phyloP scores from a whole-genome alignment of 1,284 basidiomycete species.

The Ustilago tritici region DNA sequence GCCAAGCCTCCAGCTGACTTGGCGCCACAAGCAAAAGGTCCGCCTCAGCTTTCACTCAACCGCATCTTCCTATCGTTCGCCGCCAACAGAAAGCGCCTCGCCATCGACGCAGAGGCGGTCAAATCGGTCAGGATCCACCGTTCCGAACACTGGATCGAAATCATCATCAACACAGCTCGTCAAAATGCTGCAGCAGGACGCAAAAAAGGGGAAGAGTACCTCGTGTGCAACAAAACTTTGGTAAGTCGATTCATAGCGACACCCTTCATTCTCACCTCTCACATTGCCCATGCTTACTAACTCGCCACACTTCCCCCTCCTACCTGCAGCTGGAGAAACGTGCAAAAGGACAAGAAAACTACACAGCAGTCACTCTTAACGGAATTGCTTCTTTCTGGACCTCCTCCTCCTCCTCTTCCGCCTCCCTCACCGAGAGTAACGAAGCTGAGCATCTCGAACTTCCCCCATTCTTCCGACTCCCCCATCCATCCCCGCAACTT shows the following conservation, averaged over 20 bases:
- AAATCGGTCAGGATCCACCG: slow-evolving; percentile 83
- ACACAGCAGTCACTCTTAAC: slow-evolving; percentile 32
- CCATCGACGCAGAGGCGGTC: slow-evolving; percentile 88
- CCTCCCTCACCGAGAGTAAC: not conserved
- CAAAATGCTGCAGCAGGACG: slow-evolving; percentile 4
- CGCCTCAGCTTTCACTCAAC: slow-evolving; percentile 71
- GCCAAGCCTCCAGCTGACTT: not conserved
- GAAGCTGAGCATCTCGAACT: slow-evolving; percentile 24
- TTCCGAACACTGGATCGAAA: slow-evolving; percentile 85
- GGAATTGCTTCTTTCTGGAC: slow-evolving; percentile 44
- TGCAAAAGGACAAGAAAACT: slow-evolving; percentile 41
- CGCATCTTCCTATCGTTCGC: slow-evolving; percentile 91
- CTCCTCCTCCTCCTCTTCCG: not conserved
- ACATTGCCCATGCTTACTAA: not conserved
- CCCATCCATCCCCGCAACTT: slow-evolving; percentile 9
- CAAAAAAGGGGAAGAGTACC: slow-evolving; percentile 73
- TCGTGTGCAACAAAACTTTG: slow-evolving; percentile 76
- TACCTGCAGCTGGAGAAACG: slow-evolving; percentile 47
- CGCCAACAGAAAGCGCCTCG: slow-evolving; percentile 83
- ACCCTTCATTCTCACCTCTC: not conserved
- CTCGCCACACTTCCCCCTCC: too few relatives aligned
- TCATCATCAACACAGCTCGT: slow-evolving; percentile 72
- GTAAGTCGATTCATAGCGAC: not conserved
- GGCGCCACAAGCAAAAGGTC: slow-evolving; percentile 31
- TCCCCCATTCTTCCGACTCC: slow-evolving; percentile 38